Conservation (phyloP, 257 asterid genomes). For the Haberlea rhodopensis region DNA sequence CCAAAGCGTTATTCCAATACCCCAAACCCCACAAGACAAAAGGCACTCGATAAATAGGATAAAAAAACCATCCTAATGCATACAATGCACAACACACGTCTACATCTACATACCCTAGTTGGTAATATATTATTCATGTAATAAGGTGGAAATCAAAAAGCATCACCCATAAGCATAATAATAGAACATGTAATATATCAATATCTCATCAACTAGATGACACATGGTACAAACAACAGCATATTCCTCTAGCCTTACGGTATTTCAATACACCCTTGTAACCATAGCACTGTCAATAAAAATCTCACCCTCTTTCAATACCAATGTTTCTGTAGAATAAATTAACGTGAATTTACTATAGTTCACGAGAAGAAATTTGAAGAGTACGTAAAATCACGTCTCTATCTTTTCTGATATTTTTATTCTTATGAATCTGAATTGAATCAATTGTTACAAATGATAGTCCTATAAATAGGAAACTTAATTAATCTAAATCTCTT, state of each 20-base stretch:
- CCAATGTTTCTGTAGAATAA: no score
- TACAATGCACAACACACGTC: neutral
- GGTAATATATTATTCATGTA: neutral
- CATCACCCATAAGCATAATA: slow-evolving; percentile 11
- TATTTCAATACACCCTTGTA: neutral
- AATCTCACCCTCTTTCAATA: neutral
- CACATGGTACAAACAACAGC: neutral
- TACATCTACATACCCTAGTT: neutral
- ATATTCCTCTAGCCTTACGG: slow-evolving; percentile 10
- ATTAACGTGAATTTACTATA: no score
- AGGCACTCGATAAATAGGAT: neutral
- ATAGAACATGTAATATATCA: no score
- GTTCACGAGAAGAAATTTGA: no score
- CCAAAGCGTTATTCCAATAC: slow-evolving; percentile 3
- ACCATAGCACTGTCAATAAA: slow-evolving; percentile 17
- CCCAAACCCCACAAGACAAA: slow-evolving; percentile 6
- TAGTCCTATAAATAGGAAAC: no score
- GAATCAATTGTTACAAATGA: no score
- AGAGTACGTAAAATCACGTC: no score
- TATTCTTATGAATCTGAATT: no score
- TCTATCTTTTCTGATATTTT: no score
- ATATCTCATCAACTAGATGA: no score
- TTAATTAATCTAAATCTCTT: no score
- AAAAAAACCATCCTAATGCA: neutral
- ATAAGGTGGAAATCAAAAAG: slow-evolving; percentile 2